A percentile compares a stretch with the other conserved stretches of the same genome.
Evolutionary conservation across 306 rosid species (phyloP).

Genomic region (Quercus agrifolia): DNA sequence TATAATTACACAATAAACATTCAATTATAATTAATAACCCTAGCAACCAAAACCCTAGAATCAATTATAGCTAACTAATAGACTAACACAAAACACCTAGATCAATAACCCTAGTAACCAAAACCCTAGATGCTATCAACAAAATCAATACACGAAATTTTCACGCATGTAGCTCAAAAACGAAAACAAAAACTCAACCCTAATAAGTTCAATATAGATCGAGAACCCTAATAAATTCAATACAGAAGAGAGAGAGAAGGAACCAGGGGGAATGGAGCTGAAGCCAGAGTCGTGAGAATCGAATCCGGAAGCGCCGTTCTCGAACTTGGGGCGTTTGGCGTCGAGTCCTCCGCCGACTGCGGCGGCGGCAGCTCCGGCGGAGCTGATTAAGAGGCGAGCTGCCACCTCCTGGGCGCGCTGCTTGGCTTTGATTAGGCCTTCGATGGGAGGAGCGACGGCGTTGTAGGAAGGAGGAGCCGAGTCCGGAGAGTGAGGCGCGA

Average conservation of each 20-base stretch:
- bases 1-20: too few species aligned
- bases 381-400: conserved; percentile 62
- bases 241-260: background rate
- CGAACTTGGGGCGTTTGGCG: conserved; percentile 75
- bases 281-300: conserved; percentile 65
- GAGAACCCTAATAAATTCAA: too few species aligned
- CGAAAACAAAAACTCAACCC: too few species aligned
- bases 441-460: conserved; percentile 63
- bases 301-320: conserved; percentile 65
- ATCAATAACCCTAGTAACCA: background rate
- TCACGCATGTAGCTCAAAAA: too few species aligned
- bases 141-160: background rate
- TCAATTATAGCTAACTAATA: too few species aligned
- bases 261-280: conserved; percentile 32
- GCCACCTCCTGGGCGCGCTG: conserved; percentile 97
- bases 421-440: conserved; percentile 81
- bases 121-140: background rate
- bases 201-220: too few species aligned
- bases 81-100: too few species aligned
- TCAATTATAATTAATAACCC: background rate
- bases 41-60: too few species aligned
- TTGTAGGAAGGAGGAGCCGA: conserved; percentile 46
- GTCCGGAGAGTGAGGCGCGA: conserved; percentile 49
- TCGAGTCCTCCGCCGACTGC: conserved; percentile 29
- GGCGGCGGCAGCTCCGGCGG: conserved; percentile 26